These are phyloP conservation scores for Schizochytrium sp. DNA, from an alignment of 108 stramenopile species.

Conservation along the genomic window DNA sequence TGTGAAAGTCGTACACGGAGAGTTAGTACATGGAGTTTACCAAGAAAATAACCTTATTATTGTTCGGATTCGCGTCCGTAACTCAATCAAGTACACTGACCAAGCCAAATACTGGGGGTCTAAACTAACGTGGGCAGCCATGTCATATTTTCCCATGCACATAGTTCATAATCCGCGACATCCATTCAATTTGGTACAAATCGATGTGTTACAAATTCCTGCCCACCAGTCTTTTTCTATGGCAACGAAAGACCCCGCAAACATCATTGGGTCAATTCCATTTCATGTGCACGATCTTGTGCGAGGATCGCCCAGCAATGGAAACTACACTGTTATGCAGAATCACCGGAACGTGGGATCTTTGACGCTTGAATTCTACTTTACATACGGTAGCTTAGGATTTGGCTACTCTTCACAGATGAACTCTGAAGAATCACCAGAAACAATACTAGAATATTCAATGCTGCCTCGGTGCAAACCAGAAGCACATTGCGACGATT, in stretches of 20 bases:
- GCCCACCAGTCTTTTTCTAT: neutral
- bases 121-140: slow-evolving; percentile 26
- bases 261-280: slow-evolving; percentile 12
- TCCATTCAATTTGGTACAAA: slow-evolving; percentile 44
- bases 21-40: slow-evolving; percentile 2
- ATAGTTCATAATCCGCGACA: slow-evolving; percentile 36
- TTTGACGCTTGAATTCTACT: slow-evolving; percentile 37
- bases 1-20: slow-evolving; percentile 36
- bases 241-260: neutral
- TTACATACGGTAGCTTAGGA: slow-evolving; percentile 22
- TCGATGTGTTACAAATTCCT: slow-evolving; percentile 10
- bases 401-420: slow-evolving; percentile 42
- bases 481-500: slow-evolving; percentile 29
- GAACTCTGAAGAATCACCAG: slow-evolving; percentile 28
- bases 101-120: neutral
- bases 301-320: slow-evolving; percentile 31
- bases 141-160: slow-evolving; percentile 38
- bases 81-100: slow-evolving; percentile 9
- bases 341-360: slow-evolving; percentile 26
- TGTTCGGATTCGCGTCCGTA: slow-evolving; percentile 30
- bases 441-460: neutral
- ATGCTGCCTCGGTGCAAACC: slow-evolving; percentile 55
- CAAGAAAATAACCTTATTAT: neutral
- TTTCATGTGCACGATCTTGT: slow-evolving; percentile 56
- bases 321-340: neutral